phyloP scores from a whole-genome alignment of 441 rosid genomes.

The Gossypium schwendimanii region DNA sequence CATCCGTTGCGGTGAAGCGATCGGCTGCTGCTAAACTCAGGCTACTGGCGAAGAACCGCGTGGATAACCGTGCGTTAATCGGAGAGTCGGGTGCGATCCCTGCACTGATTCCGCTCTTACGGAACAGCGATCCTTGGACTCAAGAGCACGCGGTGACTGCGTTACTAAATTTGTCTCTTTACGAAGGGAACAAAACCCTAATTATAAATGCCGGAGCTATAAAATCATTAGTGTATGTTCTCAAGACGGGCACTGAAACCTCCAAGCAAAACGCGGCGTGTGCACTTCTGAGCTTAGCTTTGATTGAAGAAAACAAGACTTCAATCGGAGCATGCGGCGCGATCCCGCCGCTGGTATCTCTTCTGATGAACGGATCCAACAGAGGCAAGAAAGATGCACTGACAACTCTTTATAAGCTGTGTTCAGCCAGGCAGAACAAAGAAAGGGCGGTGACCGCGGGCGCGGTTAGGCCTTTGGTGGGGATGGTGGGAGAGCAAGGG shows the following conservation, averaged over 20 bases:
- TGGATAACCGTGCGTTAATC: constrained; percentile 73
- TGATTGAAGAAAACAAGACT: constrained; percentile 69
- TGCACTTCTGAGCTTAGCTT: constrained; percentile 68
- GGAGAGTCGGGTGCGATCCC: constrained; percentile 89
- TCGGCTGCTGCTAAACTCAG: constrained; percentile 87
- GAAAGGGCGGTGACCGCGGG: constrained; percentile 83
- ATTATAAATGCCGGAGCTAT: constrained; percentile 68
- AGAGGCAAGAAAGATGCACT: constrained; percentile 80
- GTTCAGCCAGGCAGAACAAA: constrained; percentile 65
- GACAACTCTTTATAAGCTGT: constrained; percentile 86
- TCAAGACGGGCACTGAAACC: constrained; percentile 80
- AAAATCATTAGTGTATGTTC: constrained; percentile 72
- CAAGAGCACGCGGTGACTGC: constrained; percentile 94
- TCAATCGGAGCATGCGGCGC: constrained; percentile 86
- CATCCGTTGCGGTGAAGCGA: constrained; percentile 66
- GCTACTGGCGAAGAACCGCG: constrained; percentile 73
- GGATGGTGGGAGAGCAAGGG: constrained; percentile 62
- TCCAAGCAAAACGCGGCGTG: constrained; percentile 93
- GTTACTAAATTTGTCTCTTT: constrained; percentile 71
- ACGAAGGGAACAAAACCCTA: constrained; percentile 53
- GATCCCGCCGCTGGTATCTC: constrained; percentile 74
- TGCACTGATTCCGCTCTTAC: constrained; percentile 65
- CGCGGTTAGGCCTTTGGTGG: constrained; percentile 78
- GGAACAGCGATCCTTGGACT: constrained; percentile 76
- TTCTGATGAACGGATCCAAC: constrained; percentile 58